These are phyloP conservation scores for Fusarium liriodendri DNA, from an alignment of 2,329 filamentous ascomycete species.

Conservation along the genomic window DNA sequence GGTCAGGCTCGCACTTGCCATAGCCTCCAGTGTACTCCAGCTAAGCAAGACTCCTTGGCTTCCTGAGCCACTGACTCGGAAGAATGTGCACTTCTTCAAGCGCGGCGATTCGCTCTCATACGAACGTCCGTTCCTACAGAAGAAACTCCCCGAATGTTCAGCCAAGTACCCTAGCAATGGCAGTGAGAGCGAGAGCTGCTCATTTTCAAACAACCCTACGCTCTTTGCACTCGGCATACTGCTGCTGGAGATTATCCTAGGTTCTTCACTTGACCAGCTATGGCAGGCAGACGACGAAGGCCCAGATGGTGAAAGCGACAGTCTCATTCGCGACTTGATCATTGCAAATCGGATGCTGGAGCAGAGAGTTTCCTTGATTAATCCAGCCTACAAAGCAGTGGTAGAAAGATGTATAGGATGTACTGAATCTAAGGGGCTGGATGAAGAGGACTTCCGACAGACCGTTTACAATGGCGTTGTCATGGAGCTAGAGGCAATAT, in stretches of 20 bases:
- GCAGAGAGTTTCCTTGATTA: slow-evolving; percentile 10
- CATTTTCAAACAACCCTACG: slow-evolving; percentile 3
- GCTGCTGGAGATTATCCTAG: slow-evolving; percentile 24
- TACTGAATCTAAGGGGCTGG: slow-evolving; percentile 1
- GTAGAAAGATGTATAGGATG: slow-evolving; percentile 23
- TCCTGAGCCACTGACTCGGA: not conserved
- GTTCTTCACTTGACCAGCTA: slow-evolving; percentile 1
- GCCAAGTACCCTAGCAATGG: rapidly evolving
- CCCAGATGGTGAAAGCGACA: not conserved
- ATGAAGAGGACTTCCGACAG: slow-evolving; percentile 20
- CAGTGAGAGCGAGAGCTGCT: not conserved
- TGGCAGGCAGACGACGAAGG: not conserved
- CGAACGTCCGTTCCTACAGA: slow-evolving; percentile 1
- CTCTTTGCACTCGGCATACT: slow-evolving; percentile 22
- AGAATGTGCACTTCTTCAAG: slow-evolving; percentile 15
- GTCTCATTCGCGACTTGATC: not conserved
- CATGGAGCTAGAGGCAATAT: slow-evolving; percentile 18
- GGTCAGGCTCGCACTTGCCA: slow-evolving; percentile 14
- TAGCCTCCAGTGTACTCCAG: slow-evolving; percentile 28
- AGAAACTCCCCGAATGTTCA: rapidly evolving
- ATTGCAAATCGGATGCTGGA: slow-evolving; percentile 6
- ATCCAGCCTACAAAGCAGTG: slow-evolving; percentile 7
- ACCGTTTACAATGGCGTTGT: slow-evolving; percentile 14
- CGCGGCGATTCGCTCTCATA: not conserved
- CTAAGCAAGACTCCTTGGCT: slow-evolving; percentile 34